phyloP scores from a whole-genome alignment of 495 filamentous ascomycete species.

The Aspergillus carlsbadensis region DNA sequence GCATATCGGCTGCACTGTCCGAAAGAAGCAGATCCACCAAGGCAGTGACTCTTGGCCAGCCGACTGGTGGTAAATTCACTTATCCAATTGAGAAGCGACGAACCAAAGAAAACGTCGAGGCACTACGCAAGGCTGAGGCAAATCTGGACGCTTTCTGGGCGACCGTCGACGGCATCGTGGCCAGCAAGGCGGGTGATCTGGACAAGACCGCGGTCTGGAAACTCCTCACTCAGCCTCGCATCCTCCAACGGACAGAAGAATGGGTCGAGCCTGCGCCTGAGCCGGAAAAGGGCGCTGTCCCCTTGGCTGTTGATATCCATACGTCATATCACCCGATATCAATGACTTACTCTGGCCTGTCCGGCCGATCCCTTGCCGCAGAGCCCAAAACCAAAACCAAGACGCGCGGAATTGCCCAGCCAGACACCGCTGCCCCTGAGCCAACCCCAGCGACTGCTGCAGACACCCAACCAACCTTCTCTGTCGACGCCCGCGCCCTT shows the following conservation, averaged over 20 bases:
- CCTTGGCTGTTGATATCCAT: conserved; percentile 20
- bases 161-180: conserved; percentile 21
- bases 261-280: conserved; percentile 41
- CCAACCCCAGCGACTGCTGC: background rate
- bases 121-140: conserved; percentile 42
- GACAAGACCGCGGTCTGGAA: conserved; percentile 15
- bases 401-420: conserved; percentile 32
- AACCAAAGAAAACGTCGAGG: conserved; percentile 40
- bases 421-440: too few species aligned
- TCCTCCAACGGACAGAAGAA: conserved; percentile 46
- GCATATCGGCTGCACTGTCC: background rate
- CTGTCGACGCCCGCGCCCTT: conserved; percentile 41
- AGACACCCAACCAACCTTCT: conserved; percentile 28
- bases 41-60: conserved; percentile 17
- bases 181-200: conserved; percentile 10
- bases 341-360: conserved; percentile 14
- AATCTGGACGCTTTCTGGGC: conserved; percentile 53
- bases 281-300: background rate
- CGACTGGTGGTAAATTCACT: conserved; percentile 30
- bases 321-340: conserved; percentile 15
- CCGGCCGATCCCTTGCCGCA: background rate
- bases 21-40: background rate
- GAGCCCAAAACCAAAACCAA: conserved; percentile 38
- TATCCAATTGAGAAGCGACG: conserved; percentile 50
- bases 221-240: conserved; percentile 29